phyloP scores from a whole-genome alignment of 2,329 filamentous ascomycete species.

The Beauveria varroae region DNA sequence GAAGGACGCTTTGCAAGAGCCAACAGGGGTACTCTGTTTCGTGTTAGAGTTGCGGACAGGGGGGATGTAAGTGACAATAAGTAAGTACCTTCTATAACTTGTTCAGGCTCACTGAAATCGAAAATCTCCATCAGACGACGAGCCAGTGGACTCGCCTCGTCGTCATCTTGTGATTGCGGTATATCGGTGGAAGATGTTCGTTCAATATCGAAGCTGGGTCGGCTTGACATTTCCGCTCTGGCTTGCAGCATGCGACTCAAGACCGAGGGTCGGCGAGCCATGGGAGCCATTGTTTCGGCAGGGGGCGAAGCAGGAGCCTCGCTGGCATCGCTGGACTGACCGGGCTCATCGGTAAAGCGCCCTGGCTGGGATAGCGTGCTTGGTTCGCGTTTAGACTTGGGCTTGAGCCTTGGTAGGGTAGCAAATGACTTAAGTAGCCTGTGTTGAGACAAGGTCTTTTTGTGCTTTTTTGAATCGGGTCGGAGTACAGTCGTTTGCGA shows the following conservation, averaged over 20 bases:
- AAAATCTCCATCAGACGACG: slow-evolving; percentile 76
- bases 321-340: slow-evolving; percentile 19
- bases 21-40: slow-evolving; percentile 80
- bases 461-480: slow-evolving; percentile 35
- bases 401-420: slow-evolving; percentile 43
- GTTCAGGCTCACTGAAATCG: slow-evolving; percentile 71
- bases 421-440: slow-evolving; percentile 60
- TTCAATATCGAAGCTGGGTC: slow-evolving; percentile 51
- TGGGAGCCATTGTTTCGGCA: slow-evolving; percentile 19
- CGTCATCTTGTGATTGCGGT: slow-evolving; percentile 23
- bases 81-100: slow-evolving; percentile 67
- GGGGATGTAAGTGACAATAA: slow-evolving; percentile 22
- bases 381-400: slow-evolving; percentile 34
- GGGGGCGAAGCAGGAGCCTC: slow-evolving; percentile 19
- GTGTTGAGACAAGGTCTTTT: slow-evolving; percentile 55
- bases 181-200: slow-evolving; percentile 32
- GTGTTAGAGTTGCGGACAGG: slow-evolving; percentile 8
- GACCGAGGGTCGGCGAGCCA: slow-evolving; percentile 55
- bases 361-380: slow-evolving; percentile 30
- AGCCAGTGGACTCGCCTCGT: slow-evolving; percentile 53
- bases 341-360: slow-evolving; percentile 22
- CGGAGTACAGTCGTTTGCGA: slow-evolving; percentile 36
- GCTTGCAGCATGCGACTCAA: slow-evolving; percentile 75
- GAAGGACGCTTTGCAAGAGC: slow-evolving; percentile 80
- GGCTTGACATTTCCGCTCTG: slow-evolving; percentile 52